Base-by-base conservation (phyloP, 495 filamentous ascomycete genomes). In the Poronia punctata region DNA sequence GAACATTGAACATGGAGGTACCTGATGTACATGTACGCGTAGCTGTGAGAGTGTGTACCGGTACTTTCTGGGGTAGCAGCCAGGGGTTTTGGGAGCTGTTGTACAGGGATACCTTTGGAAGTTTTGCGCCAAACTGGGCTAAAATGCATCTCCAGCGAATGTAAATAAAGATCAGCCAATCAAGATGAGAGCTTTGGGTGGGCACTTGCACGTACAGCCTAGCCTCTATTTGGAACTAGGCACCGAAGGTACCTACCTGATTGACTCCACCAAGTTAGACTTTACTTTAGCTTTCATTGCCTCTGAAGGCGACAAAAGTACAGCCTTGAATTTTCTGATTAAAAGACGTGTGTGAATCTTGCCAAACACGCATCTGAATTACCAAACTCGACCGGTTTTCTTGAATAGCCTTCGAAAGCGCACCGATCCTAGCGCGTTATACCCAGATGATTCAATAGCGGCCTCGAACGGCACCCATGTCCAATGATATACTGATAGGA, bases 371-470 rank as follows among this genome's bases (percentile, higher is more conserved):
- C 8, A 28, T 12, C 4, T 2, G 35, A 12, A 9, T 5, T n/a
- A 15, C 24, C 28, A 32, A 57, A 52, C 25, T 29, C 34, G 35
- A 55, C 17, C 14, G 38, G 21, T 43, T 51, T 26, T 48, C 42
- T 52, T 35, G 51, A 26, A n/a, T 26, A 17, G 6, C 18, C 29
- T 12, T 11, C 12, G 3, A 20, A 23, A 12, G n/a, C 6, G 6
- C 19, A 26, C 35, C 16, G 18, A 5, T 21, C 16, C 5, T n/a
- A 12, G 42, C 47, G 32, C 24, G 30, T 24, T 36, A 51, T 37
- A 45, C 37, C 22, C 62, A 54, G 49, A 56, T 48, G 65, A 34
- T 43, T 56, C 46, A 50, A 40, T 40, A 22, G 49, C 30, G 41
- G 52, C 38, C 27, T 46, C 30, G 7, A 44, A 49, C 46, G 57